phyloP scores from a whole-genome alignment of 1,139 yeast species.

The Geotrichum aggregatum region DNA sequence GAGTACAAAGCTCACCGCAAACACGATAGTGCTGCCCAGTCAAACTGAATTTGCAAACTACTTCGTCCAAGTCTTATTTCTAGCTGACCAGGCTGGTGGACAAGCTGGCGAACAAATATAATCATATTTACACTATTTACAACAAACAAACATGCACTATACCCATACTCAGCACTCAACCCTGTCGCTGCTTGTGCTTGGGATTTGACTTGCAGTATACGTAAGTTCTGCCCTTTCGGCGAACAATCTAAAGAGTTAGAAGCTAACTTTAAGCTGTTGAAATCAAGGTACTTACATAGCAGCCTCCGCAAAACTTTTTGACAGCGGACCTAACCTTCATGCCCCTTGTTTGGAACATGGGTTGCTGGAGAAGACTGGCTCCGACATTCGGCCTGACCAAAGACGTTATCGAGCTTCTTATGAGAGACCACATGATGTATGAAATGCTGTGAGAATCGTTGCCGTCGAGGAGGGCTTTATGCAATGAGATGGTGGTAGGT shows the following conservation, averaged over 20 bases:
- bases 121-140: conserved; percentile 8
- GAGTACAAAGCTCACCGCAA: too few relatives aligned
- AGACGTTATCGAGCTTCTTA: conserved; percentile 17
- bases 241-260: conserved; percentile 50
- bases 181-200: conserved; percentile 96
- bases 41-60: too few relatives aligned
- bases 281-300: conserved; percentile 52
- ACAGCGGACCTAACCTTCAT: conserved; percentile 78
- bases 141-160: neutral
- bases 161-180: conserved; percentile 41
- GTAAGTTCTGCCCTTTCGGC: conserved; percentile 90
- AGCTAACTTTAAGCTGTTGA: neutral
- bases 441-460: neutral
- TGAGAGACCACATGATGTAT: conserved; percentile 18
- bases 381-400: conserved; percentile 21
- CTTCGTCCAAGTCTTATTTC: too few relatives aligned
- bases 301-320: conserved; percentile 85
- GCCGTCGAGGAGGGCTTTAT: neutral
- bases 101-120: neutral
- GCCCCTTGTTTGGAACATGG: conserved; percentile 40
- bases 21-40: too few relatives aligned
- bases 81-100: too few relatives aligned
- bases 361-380: conserved; percentile 23
- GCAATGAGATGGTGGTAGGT: neutral
- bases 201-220: conserved; percentile 90